Conservation (phyloP, 2,329 filamentous ascomycete genomes). For the Calonectria ilicicola region DNA sequence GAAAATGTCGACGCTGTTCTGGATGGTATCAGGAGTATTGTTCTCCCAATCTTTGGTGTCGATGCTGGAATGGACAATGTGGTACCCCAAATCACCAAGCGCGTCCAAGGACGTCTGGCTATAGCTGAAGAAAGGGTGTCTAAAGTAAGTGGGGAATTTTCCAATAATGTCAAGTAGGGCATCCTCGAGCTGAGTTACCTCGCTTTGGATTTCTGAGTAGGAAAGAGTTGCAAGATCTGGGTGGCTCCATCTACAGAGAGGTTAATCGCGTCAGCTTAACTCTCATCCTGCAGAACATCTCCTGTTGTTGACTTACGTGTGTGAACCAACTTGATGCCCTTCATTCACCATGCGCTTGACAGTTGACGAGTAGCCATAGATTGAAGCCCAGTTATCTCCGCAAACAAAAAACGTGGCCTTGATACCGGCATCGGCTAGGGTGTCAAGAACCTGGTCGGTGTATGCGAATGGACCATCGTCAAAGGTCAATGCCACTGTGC, state of each 20-base stretch:
- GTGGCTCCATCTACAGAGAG: slow-evolving; percentile 39
- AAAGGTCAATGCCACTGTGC: slow-evolving; percentile 51
- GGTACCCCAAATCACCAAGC: slow-evolving; percentile 56
- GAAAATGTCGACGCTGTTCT: slow-evolving; percentile 49
- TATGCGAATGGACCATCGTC: slow-evolving; percentile 54
- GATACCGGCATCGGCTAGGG: slow-evolving; percentile 36
- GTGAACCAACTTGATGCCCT: slow-evolving; percentile 68
- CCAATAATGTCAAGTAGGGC: slow-evolving; percentile 46
- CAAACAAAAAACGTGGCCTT: slow-evolving; percentile 47
- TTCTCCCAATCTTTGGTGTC: slow-evolving; percentile 69
- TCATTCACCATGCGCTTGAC: slow-evolving; percentile 56
- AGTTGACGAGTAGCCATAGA: slow-evolving; percentile 24
- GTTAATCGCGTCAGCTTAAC: slow-evolving; percentile 35
- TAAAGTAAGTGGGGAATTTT: slow-evolving; percentile 49
- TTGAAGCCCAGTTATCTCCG: slow-evolving; percentile 31
- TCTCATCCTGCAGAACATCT: slow-evolving; percentile 25
- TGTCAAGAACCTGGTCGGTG: slow-evolving; percentile 49
- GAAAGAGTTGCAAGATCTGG: slow-evolving; percentile 46
- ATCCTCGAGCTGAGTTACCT: slow-evolving; percentile 35
- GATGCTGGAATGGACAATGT: slow-evolving; percentile 65
- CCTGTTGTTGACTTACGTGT: slow-evolving; percentile 45
- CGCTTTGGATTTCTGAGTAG: slow-evolving; percentile 33
- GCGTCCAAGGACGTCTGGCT: slow-evolving; percentile 43
- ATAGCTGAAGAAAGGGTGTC: slow-evolving; percentile 52
- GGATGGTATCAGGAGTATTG: slow-evolving; percentile 57